These are phyloP conservation scores for Inga oerstediana DNA, from an alignment of 306 rosid genomes.

Conservation along the genomic window DNA sequence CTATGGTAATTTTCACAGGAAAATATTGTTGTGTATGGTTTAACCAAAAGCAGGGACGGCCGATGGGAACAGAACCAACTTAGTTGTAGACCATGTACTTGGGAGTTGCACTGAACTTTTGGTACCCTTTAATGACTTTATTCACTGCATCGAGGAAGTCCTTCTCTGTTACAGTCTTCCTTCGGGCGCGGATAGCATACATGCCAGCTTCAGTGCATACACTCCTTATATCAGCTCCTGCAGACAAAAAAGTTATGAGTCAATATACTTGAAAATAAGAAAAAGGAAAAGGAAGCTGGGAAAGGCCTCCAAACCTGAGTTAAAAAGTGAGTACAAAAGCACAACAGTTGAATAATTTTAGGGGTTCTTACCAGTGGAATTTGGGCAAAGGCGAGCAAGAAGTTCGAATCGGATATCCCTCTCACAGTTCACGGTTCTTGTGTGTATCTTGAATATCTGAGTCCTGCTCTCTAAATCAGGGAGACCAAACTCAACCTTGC, in stretches of 20 bases:
- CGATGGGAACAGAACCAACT: constrained; percentile 33
- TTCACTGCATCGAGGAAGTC: constrained; percentile 99
- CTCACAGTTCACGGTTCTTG: constrained; percentile 97
- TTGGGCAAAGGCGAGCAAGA: constrained; percentile 95
- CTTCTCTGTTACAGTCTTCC: constrained; percentile 97
- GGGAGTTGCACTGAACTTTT: constrained; percentile 98
- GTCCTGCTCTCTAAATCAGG: constrained; percentile 98
- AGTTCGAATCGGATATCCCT: constrained; percentile 94
- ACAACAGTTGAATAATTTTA: neutral
- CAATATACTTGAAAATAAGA: constrained; percentile 28
- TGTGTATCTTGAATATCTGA: constrained; percentile 95
- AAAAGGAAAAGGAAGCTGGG: constrained; percentile 2
- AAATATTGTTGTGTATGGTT: constrained; percentile 27
- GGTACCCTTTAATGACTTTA: constrained; percentile 97
- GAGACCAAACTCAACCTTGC: constrained; percentile 98
- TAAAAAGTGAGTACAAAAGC: constrained; percentile 5
- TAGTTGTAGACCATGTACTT: constrained; percentile 98
- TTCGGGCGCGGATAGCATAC: constrained; percentile 97
- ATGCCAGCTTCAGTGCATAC: constrained; percentile 99
- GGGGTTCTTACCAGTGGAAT: constrained; percentile 76
- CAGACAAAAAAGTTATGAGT: constrained; percentile 9
- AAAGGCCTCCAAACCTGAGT: constrained; percentile 9
- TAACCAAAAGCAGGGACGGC: constrained; percentile 10
- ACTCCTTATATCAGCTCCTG: constrained; percentile 98
- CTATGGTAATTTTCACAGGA: constrained; percentile 25